phyloP scores from a whole-genome alignment of 179 eudicot genomes.

The Sideroxylon spinosum region DNA sequence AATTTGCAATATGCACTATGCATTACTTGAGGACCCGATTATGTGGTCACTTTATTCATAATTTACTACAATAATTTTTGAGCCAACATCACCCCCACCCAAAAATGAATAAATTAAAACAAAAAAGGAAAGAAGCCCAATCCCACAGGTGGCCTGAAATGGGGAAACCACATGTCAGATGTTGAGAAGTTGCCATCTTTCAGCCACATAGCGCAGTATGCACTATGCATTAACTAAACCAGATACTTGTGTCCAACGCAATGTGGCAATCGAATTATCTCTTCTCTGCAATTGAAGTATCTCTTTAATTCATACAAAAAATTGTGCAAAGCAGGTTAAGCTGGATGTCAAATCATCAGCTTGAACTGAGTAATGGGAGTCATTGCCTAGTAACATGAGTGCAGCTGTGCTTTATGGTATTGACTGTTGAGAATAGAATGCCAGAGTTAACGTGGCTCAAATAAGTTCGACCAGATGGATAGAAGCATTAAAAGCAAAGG shows the following conservation, averaged over 20 bases:
- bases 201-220: not conserved
- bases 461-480: not conserved
- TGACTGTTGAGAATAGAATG: not conserved
- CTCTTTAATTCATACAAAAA: not conserved
- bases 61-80: not conserved
- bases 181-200: not conserved
- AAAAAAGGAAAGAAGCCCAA: no score
- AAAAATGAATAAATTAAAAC: no score
- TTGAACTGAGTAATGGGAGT: not conserved
- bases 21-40: not conserved
- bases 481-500: conserved; percentile 11
- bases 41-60: not conserved
- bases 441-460: not conserved
- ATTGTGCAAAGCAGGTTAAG: not conserved
- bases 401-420: not conserved
- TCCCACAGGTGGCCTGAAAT: not conserved
- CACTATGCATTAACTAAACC: not conserved
- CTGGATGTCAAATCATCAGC: not conserved
- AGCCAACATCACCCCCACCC: not conserved
- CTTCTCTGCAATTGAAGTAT: not conserved
- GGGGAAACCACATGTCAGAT: not conserved
- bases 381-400: not conserved
- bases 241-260: not conserved
- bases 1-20: not conserved
- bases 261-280: not conserved